These are phyloP conservation scores for Cucumis sativus DNA, from an alignment of 306 rosid species.

Conservation along the genomic window DNA sequence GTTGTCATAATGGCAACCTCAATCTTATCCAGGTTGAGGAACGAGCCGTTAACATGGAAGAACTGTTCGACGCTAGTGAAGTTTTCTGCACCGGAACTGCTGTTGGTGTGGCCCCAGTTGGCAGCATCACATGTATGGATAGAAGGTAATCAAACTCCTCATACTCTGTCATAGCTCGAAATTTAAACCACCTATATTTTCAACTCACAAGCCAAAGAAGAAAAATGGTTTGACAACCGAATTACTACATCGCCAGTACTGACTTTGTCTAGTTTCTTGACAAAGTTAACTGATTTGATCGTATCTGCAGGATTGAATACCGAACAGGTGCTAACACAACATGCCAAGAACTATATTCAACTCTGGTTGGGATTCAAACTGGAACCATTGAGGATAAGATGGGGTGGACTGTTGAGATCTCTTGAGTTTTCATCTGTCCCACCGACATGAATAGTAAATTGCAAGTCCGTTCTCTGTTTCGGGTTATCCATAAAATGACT, in stretches of 20 bases:
- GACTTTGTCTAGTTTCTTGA: not conserved
- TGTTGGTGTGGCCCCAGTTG: slow-evolving; percentile 71
- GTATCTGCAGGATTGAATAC: slow-evolving; percentile 45
- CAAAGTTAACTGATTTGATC: not conserved
- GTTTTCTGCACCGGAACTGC: slow-evolving; percentile 97
- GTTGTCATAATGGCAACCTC: not conserved
- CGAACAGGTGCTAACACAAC: slow-evolving; percentile 40
- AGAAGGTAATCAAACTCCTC: slow-evolving; percentile 27
- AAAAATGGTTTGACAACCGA: not conserved
- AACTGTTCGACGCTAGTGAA: slow-evolving; percentile 61
- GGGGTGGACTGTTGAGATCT: slow-evolving; percentile 63
- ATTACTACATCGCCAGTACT: not conserved
- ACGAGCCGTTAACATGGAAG: slow-evolving; percentile 36
- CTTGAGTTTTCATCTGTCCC: slow-evolving; percentile 5
- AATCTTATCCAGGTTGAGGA: slow-evolving; percentile 55
- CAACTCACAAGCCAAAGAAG: not conserved
- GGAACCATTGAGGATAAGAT: slow-evolving; percentile 49
- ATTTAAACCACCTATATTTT: not conserved
- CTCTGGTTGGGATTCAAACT: slow-evolving; percentile 55
- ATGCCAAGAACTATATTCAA: slow-evolving; percentile 28
- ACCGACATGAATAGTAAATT: not conserved
- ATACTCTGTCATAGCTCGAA: not conserved
- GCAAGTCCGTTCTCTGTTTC: not conserved
- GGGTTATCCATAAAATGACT: not conserved
- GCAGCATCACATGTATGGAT: slow-evolving; percentile 39